Base-by-base conservation (phyloP, 192 early-diverging fungal genomes). In the Podila epigama region DNA sequence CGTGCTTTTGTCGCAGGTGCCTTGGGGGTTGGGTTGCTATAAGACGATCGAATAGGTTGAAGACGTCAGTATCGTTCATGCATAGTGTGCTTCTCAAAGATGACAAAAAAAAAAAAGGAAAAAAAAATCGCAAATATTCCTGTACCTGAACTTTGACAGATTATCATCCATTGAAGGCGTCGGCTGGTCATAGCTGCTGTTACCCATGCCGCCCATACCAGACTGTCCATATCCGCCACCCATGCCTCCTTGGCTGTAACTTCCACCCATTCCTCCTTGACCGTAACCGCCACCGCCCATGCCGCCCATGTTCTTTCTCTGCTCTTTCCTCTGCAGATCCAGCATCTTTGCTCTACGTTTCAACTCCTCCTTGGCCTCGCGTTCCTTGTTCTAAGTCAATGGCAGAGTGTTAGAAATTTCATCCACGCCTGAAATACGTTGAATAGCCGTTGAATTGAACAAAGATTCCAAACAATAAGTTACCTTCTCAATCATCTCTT, bases 301-400 rank as follows among this genome's bases (percentile, higher is more conserved):
- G 13, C 90, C 88, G 22, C 86, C 84, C 61, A 82, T 82, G 35
- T 84, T 81, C 66, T 87, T 91, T 6, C 82, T 83, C 29, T 89
- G 88, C 73, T 97, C 94, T 53, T 90, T 88, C 58, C 92, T 89
- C 79, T 98, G 95, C 82, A 92, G 82, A 28, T 99, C 97, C 79
- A 98, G 88, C 73, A 91, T 84, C 75, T 94, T 92, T 34, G 96
- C 96, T 51, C 94, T 90, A 62, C 95, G 84, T 75, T 96, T 97
- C 60, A 96, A 89, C 68, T 97, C 96, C 70, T 97, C 94, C 85
- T 96, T 98, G 5, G 97, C 97, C 79, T 99, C 95, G 62, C 90
- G 92, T 75, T 99, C 96, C 81, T 98, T 97, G 80, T 93, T 95
- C 89, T 88, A 67, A 39, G n/a, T n/a, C n/a, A n/a, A n/a, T n/a